phyloP scores from a whole-genome alignment of 2,329 filamentous ascomycete genomes.

The Capronia epimyces region DNA sequence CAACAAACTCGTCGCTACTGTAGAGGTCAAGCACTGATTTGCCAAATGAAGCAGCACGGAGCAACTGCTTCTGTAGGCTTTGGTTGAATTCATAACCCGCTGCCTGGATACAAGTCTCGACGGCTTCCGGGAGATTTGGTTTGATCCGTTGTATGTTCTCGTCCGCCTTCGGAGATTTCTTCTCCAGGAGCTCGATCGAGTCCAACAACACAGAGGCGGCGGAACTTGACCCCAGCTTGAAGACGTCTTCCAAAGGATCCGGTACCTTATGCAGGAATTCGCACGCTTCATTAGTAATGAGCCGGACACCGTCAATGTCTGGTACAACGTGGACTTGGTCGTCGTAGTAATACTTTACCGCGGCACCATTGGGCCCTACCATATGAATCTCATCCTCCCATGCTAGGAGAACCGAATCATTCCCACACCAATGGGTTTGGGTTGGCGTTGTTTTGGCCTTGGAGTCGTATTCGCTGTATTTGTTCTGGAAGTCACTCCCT shows the following conservation, averaged over 20 bases:
- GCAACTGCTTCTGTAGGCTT: conserved; percentile 88
- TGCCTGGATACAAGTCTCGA: conserved; percentile 88
- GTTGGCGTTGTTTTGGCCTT: conserved; percentile 77
- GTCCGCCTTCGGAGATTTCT: conserved; percentile 92
- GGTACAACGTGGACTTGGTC: conserved; percentile 82
- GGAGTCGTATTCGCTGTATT: conserved; percentile 86
- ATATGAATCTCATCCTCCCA: conserved; percentile 98
- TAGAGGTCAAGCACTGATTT: conserved; percentile 97
- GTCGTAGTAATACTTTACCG: conserved; percentile 77
- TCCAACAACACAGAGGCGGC: conserved; percentile 89
- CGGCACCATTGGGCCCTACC: conserved; percentile 75
- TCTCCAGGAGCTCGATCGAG: conserved; percentile 82
- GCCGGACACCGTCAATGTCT: conserved; percentile 80
- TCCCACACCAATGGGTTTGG: conserved; percentile 92
- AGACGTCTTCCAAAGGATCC: conserved; percentile 78
- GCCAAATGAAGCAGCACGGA: conserved; percentile 95
- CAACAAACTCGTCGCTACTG: conserved; percentile 97
- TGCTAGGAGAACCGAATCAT: conserved; percentile 84
- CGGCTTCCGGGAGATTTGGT: conserved; percentile 79
- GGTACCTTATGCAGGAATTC: conserved; percentile 96
- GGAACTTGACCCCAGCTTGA: conserved; percentile 79
- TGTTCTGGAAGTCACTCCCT: conserved; percentile 88
- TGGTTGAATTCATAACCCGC: conserved; percentile 86
- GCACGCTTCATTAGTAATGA: conserved; percentile 90
- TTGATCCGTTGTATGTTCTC: conserved; percentile 95